Evolutionary conservation across 2,329 filamentous ascomycete genomes (phyloP), one percentile per base, ranked within the genome.

Genomic region (Aspergillus jensenii): DNA sequence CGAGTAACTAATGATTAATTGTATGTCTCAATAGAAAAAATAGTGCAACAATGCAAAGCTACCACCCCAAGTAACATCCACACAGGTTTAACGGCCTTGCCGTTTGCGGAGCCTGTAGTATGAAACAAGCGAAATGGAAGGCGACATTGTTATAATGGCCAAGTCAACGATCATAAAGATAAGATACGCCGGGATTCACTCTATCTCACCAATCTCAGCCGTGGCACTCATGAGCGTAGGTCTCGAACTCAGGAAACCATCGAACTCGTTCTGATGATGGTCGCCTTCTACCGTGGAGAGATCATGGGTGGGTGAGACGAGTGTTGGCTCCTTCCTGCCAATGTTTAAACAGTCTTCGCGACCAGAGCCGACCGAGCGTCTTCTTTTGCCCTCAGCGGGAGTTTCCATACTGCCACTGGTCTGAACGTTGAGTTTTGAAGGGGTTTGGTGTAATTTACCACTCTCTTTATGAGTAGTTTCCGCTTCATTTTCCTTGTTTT

Each of bases 381-480:
- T 69, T 33, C 65, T 62, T 57, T 65, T 69, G 25, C 65, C 61
- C 4, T 68, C 69, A 43, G 56, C 61, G 15, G 65, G 64, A 40
- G 60, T 60, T 41, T 66, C 64, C 11, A 63, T 40, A 27, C 58
- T 67, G 39, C 59, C 63, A 48, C 61, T 67, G 11, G 62, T 64
- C 21, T 62, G 63, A 31, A 65, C 57, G 8, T 59, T 39, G 37
- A 60, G 56, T 41, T 62, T 70, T 11, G 64, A 46, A 27, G 65
- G 65, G 17, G 56, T 60, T 40, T 50, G 58, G 40, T 53, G 59
- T 35, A 51, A 49, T 48, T 58, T 67, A 21, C 62, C 63, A 23
- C 54, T 64, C 19, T 66, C 65, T 50, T 61, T 63, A 47, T 57
- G 59, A 6, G 63, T 56, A 3, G 59, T 62, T 33, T 66, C 61